phyloP scores from a whole-genome alignment of 2,329 filamentous ascomycete species.

The Fusarium heterosporum region DNA sequence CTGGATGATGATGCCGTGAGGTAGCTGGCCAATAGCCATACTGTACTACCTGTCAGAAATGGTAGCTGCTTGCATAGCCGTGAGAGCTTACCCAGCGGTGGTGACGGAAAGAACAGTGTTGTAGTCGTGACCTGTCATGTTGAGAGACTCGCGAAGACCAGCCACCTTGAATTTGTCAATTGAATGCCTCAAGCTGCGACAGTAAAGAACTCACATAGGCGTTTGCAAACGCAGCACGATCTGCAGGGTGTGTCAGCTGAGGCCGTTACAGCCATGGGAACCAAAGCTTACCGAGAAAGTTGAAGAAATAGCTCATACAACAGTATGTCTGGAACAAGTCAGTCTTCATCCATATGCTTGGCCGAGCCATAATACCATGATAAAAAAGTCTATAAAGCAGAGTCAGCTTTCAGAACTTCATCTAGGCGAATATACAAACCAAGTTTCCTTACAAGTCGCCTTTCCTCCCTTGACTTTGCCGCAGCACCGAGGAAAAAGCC shows the following conservation, averaged over 20 bases:
- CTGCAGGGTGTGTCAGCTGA: slow-evolving; percentile 2
- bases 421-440: slow-evolving; percentile 13
- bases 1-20: slow-evolving; percentile 68
- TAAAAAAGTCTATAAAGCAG: slow-evolving; percentile 48
- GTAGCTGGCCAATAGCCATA: slow-evolving; percentile 65
- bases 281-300: slow-evolving; percentile 51
- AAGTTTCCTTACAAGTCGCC: slow-evolving; percentile 47
- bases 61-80: fast-evolving
- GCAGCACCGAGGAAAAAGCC: slow-evolving; percentile 25
- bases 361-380: slow-evolving; percentile 32
- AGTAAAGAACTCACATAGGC: slow-evolving; percentile 50
- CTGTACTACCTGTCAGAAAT: slow-evolving; percentile 6
- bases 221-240: slow-evolving; percentile 50
- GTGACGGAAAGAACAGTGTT: slow-evolving; percentile 45
- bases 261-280: fast-evolving
- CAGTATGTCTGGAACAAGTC: slow-evolving; percentile 47
- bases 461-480: slow-evolving; percentile 43
- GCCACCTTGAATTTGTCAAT: slow-evolving; percentile 47
- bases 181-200: fast-evolving
- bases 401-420: fast-evolving
- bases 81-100: slow-evolving; percentile 42
- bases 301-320: slow-evolving; percentile 53
- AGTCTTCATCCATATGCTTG: fast-evolving
- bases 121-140: slow-evolving; percentile 56
- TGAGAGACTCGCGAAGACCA: slow-evolving; percentile 58